These are phyloP conservation scores for Bryoglossum gracile DNA, from an alignment of 495 filamentous ascomycete species.

Conservation along the genomic window DNA sequence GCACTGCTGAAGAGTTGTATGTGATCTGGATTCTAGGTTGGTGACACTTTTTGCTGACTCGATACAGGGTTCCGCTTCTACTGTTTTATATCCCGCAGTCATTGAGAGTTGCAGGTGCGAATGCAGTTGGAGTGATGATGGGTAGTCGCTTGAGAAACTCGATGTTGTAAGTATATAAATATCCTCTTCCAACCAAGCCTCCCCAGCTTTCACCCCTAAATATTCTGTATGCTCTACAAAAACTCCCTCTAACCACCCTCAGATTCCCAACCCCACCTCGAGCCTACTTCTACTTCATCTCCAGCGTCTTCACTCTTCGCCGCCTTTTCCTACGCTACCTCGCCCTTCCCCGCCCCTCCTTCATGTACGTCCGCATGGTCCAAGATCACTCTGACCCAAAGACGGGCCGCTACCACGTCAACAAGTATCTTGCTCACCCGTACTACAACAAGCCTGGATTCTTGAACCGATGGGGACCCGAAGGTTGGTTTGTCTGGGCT, in stretches of 20 bases:
- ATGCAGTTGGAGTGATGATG: conserved; percentile 53
- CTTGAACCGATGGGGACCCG: conserved; percentile 52
- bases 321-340: conserved; percentile 49
- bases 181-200: too few species aligned
- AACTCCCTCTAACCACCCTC: neutral
- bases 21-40: neutral
- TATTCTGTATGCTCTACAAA: too few species aligned
- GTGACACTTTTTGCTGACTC: neutral
- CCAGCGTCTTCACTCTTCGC: conserved; percentile 38
- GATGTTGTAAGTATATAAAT: conserved; percentile 48
- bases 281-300: conserved; percentile 30
- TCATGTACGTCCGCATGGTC: conserved; percentile 35
- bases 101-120: conserved; percentile 39
- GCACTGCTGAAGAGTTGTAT: conserved; percentile 45
- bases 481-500: conserved; percentile 44
- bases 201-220: too few species aligned
- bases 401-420: conserved; percentile 43
- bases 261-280: conserved; percentile 26
- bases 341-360: conserved; percentile 44
- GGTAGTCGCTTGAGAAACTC: conserved; percentile 54
- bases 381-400: conserved; percentile 38
- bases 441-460: conserved; percentile 57
- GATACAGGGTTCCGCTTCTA: conserved; percentile 39
- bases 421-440: conserved; percentile 44
- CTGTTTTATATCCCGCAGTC: conserved; percentile 47